Evolutionary conservation across 2,329 filamentous ascomycete genomes (phyloP).

Genomic region (Alternaria brassicicola): DNA sequence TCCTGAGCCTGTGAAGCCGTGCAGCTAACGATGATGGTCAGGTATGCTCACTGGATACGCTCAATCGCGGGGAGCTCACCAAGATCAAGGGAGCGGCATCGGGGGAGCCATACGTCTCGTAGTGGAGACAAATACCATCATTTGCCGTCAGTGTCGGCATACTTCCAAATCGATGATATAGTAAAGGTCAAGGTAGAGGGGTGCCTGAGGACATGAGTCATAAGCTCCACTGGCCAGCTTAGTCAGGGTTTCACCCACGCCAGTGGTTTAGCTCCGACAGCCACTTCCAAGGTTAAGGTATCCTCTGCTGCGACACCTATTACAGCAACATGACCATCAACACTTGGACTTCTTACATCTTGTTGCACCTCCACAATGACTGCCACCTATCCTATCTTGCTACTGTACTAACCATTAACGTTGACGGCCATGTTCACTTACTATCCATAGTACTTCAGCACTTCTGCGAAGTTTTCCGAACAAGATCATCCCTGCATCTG

Average conservation of each 20-base stretch:
- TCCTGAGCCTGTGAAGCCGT: constrained; percentile 35
- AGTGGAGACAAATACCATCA: constrained; percentile 21
- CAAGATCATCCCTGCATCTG: neutral
- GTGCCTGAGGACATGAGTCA: neutral
- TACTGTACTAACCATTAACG: neutral
- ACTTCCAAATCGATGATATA: neutral
- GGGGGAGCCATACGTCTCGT: constrained; percentile 16
- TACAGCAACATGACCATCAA: neutral
- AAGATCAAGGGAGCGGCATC: constrained; percentile 18
- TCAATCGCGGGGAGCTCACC: constrained; percentile 8
- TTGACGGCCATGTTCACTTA: neutral
- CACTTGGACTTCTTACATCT: neutral
- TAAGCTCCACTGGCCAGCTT: neutral
- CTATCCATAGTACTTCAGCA: neutral
- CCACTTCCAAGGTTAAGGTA: neutral
- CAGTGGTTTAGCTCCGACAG: neutral
- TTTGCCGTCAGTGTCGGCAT: constrained; percentile 27
- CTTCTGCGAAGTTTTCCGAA: neutral
- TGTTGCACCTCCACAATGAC: neutral
- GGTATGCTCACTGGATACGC: neutral
- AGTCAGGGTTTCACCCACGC: neutral
- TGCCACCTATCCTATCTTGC: neutral
- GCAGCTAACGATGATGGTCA: constrained; percentile 20
- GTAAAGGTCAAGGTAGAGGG: neutral
- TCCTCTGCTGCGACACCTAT: neutral